phyloP scores from a whole-genome alignment of 345 rosid genomes.

The Brassica juncea region DNA sequence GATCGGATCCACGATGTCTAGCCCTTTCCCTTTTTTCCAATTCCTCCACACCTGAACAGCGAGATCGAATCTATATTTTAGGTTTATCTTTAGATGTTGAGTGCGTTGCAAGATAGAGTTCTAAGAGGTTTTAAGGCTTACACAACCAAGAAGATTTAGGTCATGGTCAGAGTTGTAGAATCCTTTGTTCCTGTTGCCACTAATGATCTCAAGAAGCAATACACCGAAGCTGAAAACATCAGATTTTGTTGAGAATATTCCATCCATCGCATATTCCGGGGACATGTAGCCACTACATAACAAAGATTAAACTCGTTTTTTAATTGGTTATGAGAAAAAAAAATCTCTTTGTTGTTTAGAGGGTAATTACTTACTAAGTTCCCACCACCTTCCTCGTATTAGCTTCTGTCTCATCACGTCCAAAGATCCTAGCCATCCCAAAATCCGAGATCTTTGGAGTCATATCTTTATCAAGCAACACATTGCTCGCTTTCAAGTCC shows the following conservation, averaged over 20 bases:
- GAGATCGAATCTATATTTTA: neutral
- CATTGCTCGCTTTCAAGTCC: conserved; percentile 79
- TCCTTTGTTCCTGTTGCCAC: conserved; percentile 67
- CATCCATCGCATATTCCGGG: conserved; percentile 86
- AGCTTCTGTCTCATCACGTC: neutral
- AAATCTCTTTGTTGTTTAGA: neutral
- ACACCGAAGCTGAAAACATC: conserved; percentile 82
- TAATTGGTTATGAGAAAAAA: neutral
- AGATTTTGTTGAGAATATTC: conserved; percentile 64
- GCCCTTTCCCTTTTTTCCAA: conserved; percentile 53
- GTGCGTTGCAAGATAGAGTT: neutral
- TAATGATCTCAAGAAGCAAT: conserved; percentile 63
- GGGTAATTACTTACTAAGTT: neutral
- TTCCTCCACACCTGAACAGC: conserved; percentile 60
- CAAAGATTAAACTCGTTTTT: neutral
- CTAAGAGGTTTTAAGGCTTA: conserved; percentile 39
- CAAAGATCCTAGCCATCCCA: conserved; percentile 69
- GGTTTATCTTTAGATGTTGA: neutral
- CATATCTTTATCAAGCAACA: conserved; percentile 67
- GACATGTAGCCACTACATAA: conserved; percentile 73
- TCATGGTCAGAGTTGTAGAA: conserved; percentile 60
- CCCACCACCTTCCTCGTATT: neutral
- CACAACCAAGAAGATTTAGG: conserved; percentile 76
- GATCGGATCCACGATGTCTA: conserved; percentile 61
- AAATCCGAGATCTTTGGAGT: conserved; percentile 78